Percentiles rank a stretch among this genome's conserved stretches.
Conservation (phyloP, 805 yeast genomes). For the Alloascoidea hylecoeti region DNA sequence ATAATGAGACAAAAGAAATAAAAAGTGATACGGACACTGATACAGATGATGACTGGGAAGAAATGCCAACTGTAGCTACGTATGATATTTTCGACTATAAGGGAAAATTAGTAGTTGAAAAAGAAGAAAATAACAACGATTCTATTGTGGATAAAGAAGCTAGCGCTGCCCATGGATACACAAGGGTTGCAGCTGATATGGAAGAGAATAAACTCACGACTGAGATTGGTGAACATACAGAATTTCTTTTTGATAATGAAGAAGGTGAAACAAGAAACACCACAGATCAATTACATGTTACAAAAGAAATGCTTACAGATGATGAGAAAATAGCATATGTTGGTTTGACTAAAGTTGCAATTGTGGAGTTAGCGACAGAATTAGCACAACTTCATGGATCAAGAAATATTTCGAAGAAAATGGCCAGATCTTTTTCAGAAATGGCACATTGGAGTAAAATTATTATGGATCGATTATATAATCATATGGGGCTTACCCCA, state of each 20-base stretch:
- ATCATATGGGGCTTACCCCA: constrained; percentile 63
- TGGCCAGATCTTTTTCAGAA: constrained; percentile 59
- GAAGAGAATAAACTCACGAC: constrained; percentile 61
- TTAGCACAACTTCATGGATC: constrained; percentile 43
- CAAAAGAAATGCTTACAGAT: constrained; percentile 69
- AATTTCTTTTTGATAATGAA: constrained; percentile 31
- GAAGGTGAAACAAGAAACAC: constrained; percentile 28
- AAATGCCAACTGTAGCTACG: constrained; percentile 73
- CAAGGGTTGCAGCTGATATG: constrained; percentile 76
- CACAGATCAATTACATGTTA: constrained; percentile 58
- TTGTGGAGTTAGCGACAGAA: constrained; percentile 73
- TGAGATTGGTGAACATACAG: constrained; percentile 37
- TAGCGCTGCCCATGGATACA: constrained; percentile 55
- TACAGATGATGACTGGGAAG: constrained; percentile 60
- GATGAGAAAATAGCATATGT: constrained; percentile 85
- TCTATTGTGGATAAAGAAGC: constrained; percentile 10
- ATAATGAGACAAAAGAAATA: too few species aligned
- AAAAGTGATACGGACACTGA: constrained; percentile 17
- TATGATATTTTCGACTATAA: constrained; percentile 68
- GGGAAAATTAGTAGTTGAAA: constrained; percentile 25
- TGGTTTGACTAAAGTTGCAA: constrained; percentile 64
- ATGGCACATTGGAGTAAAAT: constrained; percentile 76
- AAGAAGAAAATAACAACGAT: constrained; percentile 9
- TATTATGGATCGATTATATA: constrained; percentile 56
- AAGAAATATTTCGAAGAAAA: constrained; percentile 36